Percentiles rank a stretch among this genome's conserved stretches.
Evolutionary conservation across 441 rosid genomes (phyloP).

Genomic region (Arabidopsis lyrata): DNA sequence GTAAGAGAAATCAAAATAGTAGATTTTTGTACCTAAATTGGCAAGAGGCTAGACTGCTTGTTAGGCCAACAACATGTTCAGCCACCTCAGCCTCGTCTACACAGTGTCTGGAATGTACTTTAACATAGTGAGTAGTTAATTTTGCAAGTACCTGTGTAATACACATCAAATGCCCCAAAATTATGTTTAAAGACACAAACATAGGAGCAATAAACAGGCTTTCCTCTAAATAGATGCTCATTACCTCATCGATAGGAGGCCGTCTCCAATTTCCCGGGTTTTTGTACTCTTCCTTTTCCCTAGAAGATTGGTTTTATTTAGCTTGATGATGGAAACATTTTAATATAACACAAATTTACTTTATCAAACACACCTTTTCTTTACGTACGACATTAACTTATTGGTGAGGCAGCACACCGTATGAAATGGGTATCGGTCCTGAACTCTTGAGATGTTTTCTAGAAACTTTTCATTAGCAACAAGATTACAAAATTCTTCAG

Average conservation of each 20-base stretch:
- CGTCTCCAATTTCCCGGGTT: constrained; percentile 72
- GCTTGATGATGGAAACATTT: constrained; percentile 11
- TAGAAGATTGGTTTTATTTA: constrained; percentile 44
- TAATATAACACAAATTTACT: background rate
- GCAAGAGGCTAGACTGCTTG: constrained; percentile 89
- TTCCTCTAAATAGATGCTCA: constrained; percentile 19
- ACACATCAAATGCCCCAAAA: background rate
- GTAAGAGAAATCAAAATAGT: background rate
- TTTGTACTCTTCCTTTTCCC: constrained; percentile 91
- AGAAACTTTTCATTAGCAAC: constrained; percentile 60
- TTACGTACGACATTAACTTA: constrained; percentile 80
- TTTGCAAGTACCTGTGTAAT: constrained; percentile 77
- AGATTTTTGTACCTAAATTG: constrained; percentile 65
- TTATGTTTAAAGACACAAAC: constrained; percentile 5
- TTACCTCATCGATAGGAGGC: constrained; percentile 93
- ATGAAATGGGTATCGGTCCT: constrained; percentile 71
- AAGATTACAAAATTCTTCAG: constrained; percentile 91
- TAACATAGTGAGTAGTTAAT: constrained; percentile 69
- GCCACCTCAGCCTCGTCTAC: constrained; percentile 95
- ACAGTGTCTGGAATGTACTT: constrained; percentile 88
- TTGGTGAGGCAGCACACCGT: constrained; percentile 88
- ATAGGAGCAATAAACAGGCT: background rate
- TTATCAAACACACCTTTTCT: constrained; percentile 64
- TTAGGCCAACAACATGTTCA: constrained; percentile 88
- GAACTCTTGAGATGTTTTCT: constrained; percentile 68